Conservation (phyloP, 169 alveolate genomes). For the Plasmodium knowlesi region DNA sequence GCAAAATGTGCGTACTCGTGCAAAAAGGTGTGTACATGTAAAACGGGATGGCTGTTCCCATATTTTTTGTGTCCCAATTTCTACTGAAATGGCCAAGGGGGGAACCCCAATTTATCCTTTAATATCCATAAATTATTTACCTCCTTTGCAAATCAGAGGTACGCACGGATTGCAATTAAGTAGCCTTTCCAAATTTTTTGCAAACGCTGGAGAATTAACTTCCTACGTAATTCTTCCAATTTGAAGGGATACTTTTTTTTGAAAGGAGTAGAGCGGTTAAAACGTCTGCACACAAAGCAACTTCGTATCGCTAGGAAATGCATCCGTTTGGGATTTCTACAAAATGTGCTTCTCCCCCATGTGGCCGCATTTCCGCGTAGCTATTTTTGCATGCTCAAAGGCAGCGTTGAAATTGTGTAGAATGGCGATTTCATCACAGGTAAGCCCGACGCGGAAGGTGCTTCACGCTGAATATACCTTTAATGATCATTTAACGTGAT, state of each 20-base stretch:
- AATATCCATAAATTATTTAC: neutral
- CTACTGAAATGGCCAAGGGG: neutral
- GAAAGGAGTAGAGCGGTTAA: neutral
- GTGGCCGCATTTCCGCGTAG: neutral
- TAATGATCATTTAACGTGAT: neutral
- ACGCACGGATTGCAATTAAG: neutral
- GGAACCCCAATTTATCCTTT: neutral
- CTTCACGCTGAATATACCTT: neutral
- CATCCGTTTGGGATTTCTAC: neutral
- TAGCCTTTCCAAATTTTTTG: neutral
- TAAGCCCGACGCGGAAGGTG: neutral
- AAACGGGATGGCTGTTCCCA: neutral
- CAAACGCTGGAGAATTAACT: neutral
- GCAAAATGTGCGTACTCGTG: conserved; percentile 29
- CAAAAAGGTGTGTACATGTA: neutral
- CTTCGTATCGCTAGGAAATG: neutral
- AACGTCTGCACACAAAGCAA: neutral
- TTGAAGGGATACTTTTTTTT: neutral
- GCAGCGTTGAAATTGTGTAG: neutral
- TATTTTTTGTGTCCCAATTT: neutral
- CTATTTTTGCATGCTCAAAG: neutral
- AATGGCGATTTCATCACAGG: neutral
- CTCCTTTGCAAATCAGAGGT: conserved; percentile 6
- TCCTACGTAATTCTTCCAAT: neutral
- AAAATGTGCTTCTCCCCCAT: neutral